Conservation (phyloP, 2,329 filamentous ascomycete genomes). For the Monosporascus sp. region DNA sequence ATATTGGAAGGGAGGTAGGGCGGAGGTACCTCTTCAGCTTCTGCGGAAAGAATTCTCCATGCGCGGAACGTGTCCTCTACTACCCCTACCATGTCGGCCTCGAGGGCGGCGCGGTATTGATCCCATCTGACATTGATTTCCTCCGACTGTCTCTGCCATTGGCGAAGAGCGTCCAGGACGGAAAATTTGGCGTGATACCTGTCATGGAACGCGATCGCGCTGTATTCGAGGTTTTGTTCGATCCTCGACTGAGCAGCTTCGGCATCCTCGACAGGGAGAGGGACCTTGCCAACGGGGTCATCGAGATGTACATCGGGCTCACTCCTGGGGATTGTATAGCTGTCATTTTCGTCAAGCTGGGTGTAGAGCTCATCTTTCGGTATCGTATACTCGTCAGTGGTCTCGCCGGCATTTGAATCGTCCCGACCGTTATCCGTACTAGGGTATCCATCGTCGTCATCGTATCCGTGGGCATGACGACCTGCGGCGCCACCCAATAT, state of each 20-base stretch:
- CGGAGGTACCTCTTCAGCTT: slow-evolving; percentile 14
- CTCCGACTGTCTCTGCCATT: slow-evolving; percentile 22
- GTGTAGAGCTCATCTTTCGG: neutral
- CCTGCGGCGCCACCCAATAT: slow-evolving; percentile 12
- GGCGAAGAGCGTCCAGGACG: slow-evolving; percentile 16
- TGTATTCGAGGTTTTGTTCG: slow-evolving; percentile 17
- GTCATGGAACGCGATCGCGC: slow-evolving; percentile 20
- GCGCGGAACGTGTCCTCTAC: slow-evolving; percentile 16
- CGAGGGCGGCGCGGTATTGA: slow-evolving; percentile 19
- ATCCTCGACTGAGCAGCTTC: slow-evolving; percentile 8
- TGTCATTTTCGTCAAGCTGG: neutral
- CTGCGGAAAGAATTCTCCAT: slow-evolving; percentile 21
- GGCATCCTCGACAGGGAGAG: neutral
- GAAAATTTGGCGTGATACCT: slow-evolving; percentile 21
- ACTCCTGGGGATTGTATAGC: neutral
- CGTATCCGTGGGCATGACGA: neutral
- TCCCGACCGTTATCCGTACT: slow-evolving; percentile 3
- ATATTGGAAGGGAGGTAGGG: slow-evolving; percentile 18
- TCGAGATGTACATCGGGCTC: slow-evolving; percentile 3
- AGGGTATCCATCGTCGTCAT: slow-evolving; percentile 5
- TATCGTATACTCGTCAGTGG: neutral
- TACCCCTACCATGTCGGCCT: slow-evolving; percentile 17
- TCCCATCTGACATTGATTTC: slow-evolving; percentile 14
- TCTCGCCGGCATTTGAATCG: slow-evolving; percentile 6
- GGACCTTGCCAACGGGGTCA: slow-evolving; percentile 6